Base-by-base conservation (phyloP, 1,284 basidiomycete species). In the Takashimella koratensis region DNA sequence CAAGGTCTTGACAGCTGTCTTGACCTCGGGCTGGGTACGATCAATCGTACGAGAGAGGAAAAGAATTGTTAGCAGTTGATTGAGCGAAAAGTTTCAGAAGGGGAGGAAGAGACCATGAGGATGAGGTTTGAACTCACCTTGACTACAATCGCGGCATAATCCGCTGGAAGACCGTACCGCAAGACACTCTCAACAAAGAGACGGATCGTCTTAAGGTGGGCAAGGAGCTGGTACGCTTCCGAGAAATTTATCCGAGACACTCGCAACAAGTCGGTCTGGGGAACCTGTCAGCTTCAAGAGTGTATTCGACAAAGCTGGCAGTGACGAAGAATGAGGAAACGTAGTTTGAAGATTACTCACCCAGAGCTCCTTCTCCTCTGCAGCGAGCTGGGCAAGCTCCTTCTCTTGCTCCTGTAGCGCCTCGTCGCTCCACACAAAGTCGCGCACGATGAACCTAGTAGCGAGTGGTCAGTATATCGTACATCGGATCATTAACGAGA, bases 291-390 rank as follows among this genome's bases (percentile, higher is more conserved):
- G n/a, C n/a, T n/a, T n/a, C 20, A 16, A 36, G 30, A 36, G 45
- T 5, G 12, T 26, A 11, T 8, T 36, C 30, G 16, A 16, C 30
- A n/a, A n/a, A n/a, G n/a, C n/a, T n/a, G n/a, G 10, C 30, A 16
- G 30, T 36, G 30, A 16, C 16, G 16, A 36, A 36, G 30, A 36
- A 36, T 8, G 30, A 8, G 30, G 30, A 36, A 16, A 2, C 13
- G 43, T 45, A n/a, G 26, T 52, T n/a, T 25, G 19, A 4, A n/a
- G 20, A 22, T 16, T 43, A 67, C 84, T 62, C 66, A 94, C 93
- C 96, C 96, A 98, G 51, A 98, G 86, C 71, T 99, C 94, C 78
- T 92, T 95, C 80, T 98, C 96, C 44, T 92, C 89, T 6, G 83
- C 82, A 61, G 88, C 86, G 2, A 94, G 86, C 27, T 82, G 80